phyloP scores from a whole-genome alignment of 352 stramenopile species.

The Lagenidium giganteum region DNA sequence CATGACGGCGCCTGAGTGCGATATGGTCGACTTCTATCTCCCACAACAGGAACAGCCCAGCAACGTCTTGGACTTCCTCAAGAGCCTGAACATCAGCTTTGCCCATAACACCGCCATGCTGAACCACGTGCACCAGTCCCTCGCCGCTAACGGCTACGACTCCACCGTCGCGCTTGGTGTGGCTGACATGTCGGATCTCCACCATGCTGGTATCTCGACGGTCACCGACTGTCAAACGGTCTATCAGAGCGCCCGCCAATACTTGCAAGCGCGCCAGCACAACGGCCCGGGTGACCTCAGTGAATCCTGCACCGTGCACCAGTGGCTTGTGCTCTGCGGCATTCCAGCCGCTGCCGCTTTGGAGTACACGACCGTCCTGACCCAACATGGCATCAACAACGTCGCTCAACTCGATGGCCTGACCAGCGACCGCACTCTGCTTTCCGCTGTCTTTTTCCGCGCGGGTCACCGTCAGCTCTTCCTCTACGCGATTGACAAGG shows the following conservation, averaged over 20 bases:
- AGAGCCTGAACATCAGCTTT: constrained; percentile 36
- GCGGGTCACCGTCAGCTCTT: constrained; percentile 15
- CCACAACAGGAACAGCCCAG: too few relatives aligned
- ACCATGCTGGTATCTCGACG: constrained; percentile 31
- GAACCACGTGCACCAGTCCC: constrained; percentile 23
- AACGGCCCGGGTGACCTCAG: constrained; percentile 30
- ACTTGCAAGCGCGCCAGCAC: constrained; percentile 35
- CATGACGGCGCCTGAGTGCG: too few relatives aligned
- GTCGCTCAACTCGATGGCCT: constrained; percentile 51
- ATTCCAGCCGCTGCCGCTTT: constrained; percentile 38
- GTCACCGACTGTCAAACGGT: constrained; percentile 37
- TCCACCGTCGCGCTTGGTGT: constrained; percentile 50
- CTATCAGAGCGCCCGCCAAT: constrained; percentile 34
- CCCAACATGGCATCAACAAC: constrained; percentile 48
- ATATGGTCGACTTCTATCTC: too few relatives aligned
- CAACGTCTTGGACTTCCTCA: constrained; percentile 39
- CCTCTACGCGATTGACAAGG: too few relatives aligned
- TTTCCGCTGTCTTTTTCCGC: constrained; percentile 15
- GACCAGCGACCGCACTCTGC: constrained; percentile 11
- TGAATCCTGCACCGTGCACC: constrained; percentile 40
- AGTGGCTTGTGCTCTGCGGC: constrained; percentile 51
- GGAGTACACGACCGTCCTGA: constrained; percentile 53
- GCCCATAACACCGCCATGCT: constrained; percentile 24
- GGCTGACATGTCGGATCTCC: constrained; percentile 36
- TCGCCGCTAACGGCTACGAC: constrained; percentile 58